Conservation (phyloP, 2,329 filamentous ascomycete species). For the Aspergillus glaucus region DNA sequence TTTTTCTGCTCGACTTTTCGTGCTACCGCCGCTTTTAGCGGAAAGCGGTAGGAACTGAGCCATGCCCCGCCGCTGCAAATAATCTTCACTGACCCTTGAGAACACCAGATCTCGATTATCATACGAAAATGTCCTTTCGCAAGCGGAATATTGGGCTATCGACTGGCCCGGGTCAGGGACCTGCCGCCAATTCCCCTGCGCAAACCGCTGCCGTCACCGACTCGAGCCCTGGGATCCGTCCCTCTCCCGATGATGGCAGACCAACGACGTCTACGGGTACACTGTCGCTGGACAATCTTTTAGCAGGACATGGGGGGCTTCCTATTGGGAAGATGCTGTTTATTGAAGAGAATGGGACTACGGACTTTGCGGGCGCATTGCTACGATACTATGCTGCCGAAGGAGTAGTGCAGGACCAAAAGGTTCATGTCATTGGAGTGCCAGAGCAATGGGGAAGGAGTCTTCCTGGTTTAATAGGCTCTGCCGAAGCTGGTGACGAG, state of each 20-base stretch:
- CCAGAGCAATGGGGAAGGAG: conserved; percentile 75
- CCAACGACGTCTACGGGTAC: conserved; percentile 88
- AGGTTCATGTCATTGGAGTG: conserved; percentile 76
- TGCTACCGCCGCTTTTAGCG: conserved; percentile 17
- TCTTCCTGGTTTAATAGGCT: conserved; percentile 64
- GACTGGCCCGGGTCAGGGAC: conserved; percentile 29
- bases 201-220: conserved; percentile 25
- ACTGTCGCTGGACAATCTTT: conserved; percentile 71
- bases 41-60: conserved; percentile 1
- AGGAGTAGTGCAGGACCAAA: conserved; percentile 84
- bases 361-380: conserved; percentile 81
- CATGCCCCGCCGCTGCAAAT: conserved; percentile 17
- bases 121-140: conserved; percentile 56
- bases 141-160: conserved; percentile 59
- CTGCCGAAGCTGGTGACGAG: conserved; percentile 42
- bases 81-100: background rate
- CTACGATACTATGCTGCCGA: conserved; percentile 88
- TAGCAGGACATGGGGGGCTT: conserved; percentile 81
- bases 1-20: conserved; percentile 19
- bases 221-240: conserved; percentile 56
- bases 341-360: conserved; percentile 83
- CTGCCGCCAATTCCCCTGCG: conserved; percentile 20
- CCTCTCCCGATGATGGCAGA: conserved; percentile 82
- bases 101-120: background rate
- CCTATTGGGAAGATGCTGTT: conserved; percentile 74